phyloP scores from a whole-genome alignment of 306 rosid species.

The Chamaecrista fasciculata region DNA sequence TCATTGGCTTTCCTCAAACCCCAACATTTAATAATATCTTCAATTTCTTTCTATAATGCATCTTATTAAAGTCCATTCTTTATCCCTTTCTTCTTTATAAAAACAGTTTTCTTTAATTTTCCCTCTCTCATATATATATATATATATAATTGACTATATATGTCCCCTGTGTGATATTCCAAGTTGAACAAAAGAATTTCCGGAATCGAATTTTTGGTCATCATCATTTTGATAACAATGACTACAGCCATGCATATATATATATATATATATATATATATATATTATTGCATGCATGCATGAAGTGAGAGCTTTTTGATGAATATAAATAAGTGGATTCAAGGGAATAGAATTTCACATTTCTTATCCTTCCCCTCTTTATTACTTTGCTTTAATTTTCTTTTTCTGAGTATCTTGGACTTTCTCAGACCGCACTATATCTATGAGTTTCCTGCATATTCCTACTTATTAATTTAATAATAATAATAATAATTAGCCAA shows the following conservation, averaged over 20 bases:
- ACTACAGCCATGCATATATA: too few relatives aligned
- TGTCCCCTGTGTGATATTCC: conserved; percentile 38
- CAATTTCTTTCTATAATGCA: conserved; percentile 36
- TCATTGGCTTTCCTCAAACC: conserved; percentile 67
- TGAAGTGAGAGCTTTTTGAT: conserved; percentile 19
- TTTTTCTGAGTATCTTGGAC: conserved; percentile 29
- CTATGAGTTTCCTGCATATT: not conserved
- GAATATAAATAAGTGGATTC: conserved; percentile 43
- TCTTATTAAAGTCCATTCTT: conserved; percentile 36
- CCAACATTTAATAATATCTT: conserved; percentile 53
- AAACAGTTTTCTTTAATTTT: not conserved
- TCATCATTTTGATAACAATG: conserved; percentile 25
- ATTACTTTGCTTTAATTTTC: conserved; percentile 20
- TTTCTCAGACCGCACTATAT: conserved; percentile 26
- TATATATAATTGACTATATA: conserved; percentile 23
- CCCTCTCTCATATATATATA: conserved; percentile 11
- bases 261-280: not conserved
- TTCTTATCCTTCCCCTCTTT: conserved; percentile 21
- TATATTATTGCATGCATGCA: conserved; percentile 22
- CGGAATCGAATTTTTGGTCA: conserved; percentile 26
- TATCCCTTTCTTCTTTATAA: too few relatives aligned
- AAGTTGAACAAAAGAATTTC: conserved; percentile 41
- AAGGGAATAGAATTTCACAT: conserved; percentile 41
- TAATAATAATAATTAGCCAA: not conserved
- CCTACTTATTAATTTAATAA: not conserved